Percentiles rank a stretch among this genome's conserved stretches.
phyloP scores from a whole-genome alignment of 176 grass and related monocot species.

The sorghum (Sorghum bicolor) region DNA sequence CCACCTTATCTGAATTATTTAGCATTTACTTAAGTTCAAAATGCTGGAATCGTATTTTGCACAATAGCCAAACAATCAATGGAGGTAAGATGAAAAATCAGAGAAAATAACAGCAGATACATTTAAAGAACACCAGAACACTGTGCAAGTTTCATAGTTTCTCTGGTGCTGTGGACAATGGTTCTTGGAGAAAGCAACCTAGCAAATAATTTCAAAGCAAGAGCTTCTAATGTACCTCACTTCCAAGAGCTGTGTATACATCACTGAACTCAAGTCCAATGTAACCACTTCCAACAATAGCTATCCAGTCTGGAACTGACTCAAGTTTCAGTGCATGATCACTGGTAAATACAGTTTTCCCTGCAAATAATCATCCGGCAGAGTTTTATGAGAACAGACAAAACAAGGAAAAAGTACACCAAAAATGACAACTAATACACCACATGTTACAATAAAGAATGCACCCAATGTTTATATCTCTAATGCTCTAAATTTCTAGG shows the following conservation, averaged over 20 bases:
- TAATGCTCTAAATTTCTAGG: background rate
- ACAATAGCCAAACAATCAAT: background rate
- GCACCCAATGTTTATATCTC: background rate
- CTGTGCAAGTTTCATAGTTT: background rate
- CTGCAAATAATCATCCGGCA: constrained; percentile 38
- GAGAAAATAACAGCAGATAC: background rate
- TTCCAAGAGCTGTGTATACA: constrained; percentile 92
- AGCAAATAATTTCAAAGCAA: background rate
- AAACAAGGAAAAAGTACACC: background rate
- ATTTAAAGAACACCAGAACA: background rate
- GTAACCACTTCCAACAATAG: constrained; percentile 97
- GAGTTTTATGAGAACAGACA: constrained; percentile 13
- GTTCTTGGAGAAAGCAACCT: background rate
- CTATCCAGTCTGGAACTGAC: constrained; percentile 91
- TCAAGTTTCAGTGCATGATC: constrained; percentile 91
- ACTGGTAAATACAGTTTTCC: constrained; percentile 92
- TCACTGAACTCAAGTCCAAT: constrained; percentile 99
- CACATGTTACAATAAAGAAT: background rate
- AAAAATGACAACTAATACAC: constrained; percentile 14
- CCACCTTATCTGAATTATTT: background rate
- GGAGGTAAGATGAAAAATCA: constrained; percentile 14
- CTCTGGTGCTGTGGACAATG: background rate
- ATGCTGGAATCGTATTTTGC: constrained; percentile 2
- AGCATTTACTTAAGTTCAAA: constrained; percentile 18
- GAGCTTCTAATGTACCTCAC: constrained; percentile 57